Evolutionary conservation across 2,329 filamentous ascomycete genomes (phyloP), one percentile per base, ranked within the genome.

Genomic region (Pyrenochaeta sp.): DNA sequence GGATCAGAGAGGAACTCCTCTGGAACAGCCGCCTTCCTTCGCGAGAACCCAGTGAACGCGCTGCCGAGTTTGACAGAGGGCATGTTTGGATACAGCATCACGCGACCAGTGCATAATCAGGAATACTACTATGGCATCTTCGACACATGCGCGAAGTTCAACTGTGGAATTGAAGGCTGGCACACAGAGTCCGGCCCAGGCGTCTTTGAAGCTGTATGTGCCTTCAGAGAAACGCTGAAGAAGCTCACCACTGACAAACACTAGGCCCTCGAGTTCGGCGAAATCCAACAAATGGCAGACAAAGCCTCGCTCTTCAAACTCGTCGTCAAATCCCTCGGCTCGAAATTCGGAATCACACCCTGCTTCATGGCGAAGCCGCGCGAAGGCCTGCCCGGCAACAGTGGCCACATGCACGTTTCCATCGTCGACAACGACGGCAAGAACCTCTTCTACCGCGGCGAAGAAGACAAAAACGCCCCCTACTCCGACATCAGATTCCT

Each of bases 351-450:
- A 56, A 96, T 99, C 66, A 96, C 90, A 0, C 94, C 94, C 0
- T 96, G 90, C 72, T 99, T 99, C 78, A 99, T 99, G 94, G 94
- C 94, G 11, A 99, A 99, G 73, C 94, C 94, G 3, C 86, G 89
- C 55, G 83, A 95, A 61, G 91, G 92, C 0, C 78, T 97, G 0
- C 94, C 94, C 0, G 94, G 94, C 32, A 97, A 97, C 76, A 94
- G 88, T 52, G 94, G 94, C 1, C 94, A 99, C 69, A 93, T 96
- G 80, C 94, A 99, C 71, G 80, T 97, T 50, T 97, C 93, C 1
- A 77, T 99, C 7, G 86, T 93, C 13, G 89, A 93, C 65, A 80
- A 82, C 53, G 75, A 82, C n/a, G 89, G 89, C 46, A 87, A 87
- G 68, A 99, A 99, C 65, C 80, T 96, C 15, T 87, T 99, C 59